Evolutionary conservation across 108 stramenopile genomes (phyloP).

Genomic region (Bacterosira constricta): DNA sequence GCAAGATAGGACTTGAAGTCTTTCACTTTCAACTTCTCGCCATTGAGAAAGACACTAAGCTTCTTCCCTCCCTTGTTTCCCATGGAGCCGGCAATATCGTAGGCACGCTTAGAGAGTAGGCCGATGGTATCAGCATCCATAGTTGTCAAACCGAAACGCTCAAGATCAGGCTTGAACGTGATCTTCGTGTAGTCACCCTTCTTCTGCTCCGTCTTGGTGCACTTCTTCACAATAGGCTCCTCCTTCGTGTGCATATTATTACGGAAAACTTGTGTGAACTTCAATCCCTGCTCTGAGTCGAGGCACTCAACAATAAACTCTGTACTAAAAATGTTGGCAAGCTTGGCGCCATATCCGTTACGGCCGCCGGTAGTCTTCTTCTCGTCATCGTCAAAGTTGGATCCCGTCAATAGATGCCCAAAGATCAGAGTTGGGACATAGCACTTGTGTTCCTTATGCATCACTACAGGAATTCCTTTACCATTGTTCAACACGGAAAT

Average conservation of each 20-base stretch:
- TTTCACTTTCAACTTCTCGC: conserved; percentile 85
- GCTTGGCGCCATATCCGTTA: conserved; percentile 99
- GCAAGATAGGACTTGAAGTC: conserved; percentile 93
- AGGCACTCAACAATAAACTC: conserved; percentile 88
- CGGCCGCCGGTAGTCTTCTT: conserved; percentile 98
- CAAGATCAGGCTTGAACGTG: conserved; percentile 95
- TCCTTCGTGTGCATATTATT: conserved; percentile 91
- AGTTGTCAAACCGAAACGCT: conserved; percentile 89
- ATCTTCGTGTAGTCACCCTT: conserved; percentile 96
- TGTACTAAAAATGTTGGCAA: conserved; percentile 98
- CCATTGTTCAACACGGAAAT: conserved; percentile 99
- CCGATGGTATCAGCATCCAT: conserved; percentile 92
- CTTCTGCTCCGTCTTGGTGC: conserved; percentile 72
- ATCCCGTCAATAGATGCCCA: conserved; percentile 96
- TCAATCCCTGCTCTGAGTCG: conserved; percentile 75
- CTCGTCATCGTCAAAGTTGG: conserved; percentile 98
- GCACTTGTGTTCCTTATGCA: conserved; percentile 82
- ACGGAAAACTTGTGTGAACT: conserved; percentile 86
- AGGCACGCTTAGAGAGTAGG: conserved; percentile 94
- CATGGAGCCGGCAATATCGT: conserved; percentile 98
- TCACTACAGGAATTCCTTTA: conserved; percentile 80
- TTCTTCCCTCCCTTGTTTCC: conserved; percentile 78
- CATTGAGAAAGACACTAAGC: conserved; percentile 93
- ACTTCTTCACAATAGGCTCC: conserved; percentile 68
- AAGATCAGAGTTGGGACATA: conserved; percentile 98